Base-by-base conservation (phyloP, 192 early-diverging fungal species). In the Umbelopsis sp. region DNA sequence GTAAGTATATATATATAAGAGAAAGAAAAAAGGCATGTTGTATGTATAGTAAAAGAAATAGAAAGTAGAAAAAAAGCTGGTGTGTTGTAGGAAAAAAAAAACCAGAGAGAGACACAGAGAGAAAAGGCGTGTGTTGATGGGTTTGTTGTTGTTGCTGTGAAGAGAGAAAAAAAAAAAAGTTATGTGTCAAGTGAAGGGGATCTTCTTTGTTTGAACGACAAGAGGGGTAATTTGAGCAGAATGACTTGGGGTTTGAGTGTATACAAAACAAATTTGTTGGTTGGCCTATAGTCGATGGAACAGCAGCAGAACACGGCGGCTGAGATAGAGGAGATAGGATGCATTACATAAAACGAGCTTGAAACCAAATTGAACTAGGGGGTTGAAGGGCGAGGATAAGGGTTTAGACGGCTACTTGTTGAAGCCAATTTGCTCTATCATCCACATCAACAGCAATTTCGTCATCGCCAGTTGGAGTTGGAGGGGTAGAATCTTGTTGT, bases 311-410 rank as follows among this genome's bases (percentile, higher is more conserved):
- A n/a, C n/a, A n/a, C n/a, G 36, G 36, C 38, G 38, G 38, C 38
- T 41, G 38, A 53, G 52, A 53, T 12, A 53, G 52, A 26, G 52
- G 52, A 26, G 52, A 53, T 26, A 26, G 52, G 52, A 62, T 62
- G 56, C 56, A 62, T 62, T 62, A 62, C 56, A 62, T 62, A 34
- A 62, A 62, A 62, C 52, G 52, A 53, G 52, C 52, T 62, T 62
- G 56, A 62, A 62, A 62, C 56, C 56, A 62, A 62, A 62, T 62
- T 29, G 24, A 32, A 62, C 31, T 34, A 62, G 56, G 56, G 31
- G 17, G 56, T 17, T 6, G 52, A 12, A 20, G 29, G 56, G 31
- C n/a, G n/a, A n/a, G n/a, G n/a, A n/a, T 53, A 26, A 26, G 26
- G 7, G 17, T 62, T 62, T 62, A 62, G 29, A 62, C 56, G 56